Evolutionary conservation across 1,284 basidiomycete species (phyloP), one percentile per base, ranked within the genome.

Genomic region (Ganoderma sinense): DNA sequence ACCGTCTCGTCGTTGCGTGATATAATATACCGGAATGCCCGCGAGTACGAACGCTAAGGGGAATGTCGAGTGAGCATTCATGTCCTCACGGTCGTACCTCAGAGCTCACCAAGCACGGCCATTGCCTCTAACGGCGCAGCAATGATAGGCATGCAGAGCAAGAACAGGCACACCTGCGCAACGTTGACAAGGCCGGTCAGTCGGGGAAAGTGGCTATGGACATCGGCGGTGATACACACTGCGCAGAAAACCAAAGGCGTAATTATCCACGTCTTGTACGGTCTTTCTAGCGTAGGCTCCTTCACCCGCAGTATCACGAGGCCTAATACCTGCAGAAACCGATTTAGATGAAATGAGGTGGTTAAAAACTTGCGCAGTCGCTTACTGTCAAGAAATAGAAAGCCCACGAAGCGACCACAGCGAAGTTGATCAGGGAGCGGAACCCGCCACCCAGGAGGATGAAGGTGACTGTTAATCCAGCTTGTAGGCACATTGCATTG

Each of bases 111-210:
- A 69, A 97, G 87, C 2, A 96, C 96, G 1, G 95, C 91, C 4
- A 94, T 80, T 0, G 96, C 96, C 80, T 98, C 94, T 31, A 93
- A 81, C 0, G 97, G 98, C 18, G 97, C 97, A 2, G 96, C 96
- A 69, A 98, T 94, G 65, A 98, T 88, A 3, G 97, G 97, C 95
- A 99, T 98, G 75, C 94, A 92, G 6, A 99, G 84, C 64, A 99
- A 85, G 82, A 99, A 99, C 70, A 98, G 83, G 1, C 97, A 95
- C 26, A 97, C 92, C 91, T 95, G 65, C 55, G 65, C 41, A 61
- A 16, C 18, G 26, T 2, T 29, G 53, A 33, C 36, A 11, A 61
- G n/a, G 23, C 59, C 23, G 39, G 23, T 61, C 59, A 61, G 14
- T 41, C 59, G 39, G 18, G 36, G 31, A 39, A 26, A 60, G 4